Base-by-base conservation (phyloP, 495 filamentous ascomycete genomes). In the Podospora conica region DNA sequence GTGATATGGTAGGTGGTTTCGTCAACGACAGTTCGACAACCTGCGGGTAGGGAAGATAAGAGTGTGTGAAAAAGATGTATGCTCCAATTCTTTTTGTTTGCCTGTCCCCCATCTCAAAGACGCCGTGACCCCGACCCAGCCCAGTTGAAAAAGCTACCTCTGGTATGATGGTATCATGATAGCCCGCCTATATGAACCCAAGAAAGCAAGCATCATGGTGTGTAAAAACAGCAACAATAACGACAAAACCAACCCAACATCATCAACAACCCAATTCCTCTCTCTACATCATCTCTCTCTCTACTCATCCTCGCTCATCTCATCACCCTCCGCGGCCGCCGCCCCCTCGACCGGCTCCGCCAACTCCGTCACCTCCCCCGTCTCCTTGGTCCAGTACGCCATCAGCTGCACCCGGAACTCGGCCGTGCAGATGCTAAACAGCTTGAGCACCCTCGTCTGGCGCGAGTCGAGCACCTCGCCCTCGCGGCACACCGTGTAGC, bases 391-490 rank as follows among this genome's bases (percentile, higher is more conserved):
- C 86, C 89, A 91, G 67, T 90, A 89, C 69, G 92, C 93, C 75
- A 90, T 80, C 64, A 96, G 75, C 68, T 85, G 77, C 23, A 98
- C 86, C 68, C 81, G 85, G 79, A 98, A 98, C 81, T 97, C 94
- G 64, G 92, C 88, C 76, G 91, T 88, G 48, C 87, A 88, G 24
- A 96, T 84, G 61, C 92, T 90, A 80, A 98, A 98, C 74, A 96
- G 83, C 86, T 98, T 98, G 77, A 98, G 76, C 73, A 98, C 76
- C 60, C 90, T 87, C 68, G 94, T 97, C 83, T 98, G 95, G 58
- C 93, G 82, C 40, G 88, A 90, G 72, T 96, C 92, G 48, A 98
- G 76, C 62, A 86, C 83, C 70, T 96, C 85, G 2, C 96, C 95
- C 71, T 91, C 86, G 62, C 84, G 83, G 75, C 93, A 97, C 22